Base-by-base conservation (phyloP, 345 rosid species). In the Abelmoschus esculentus region DNA sequence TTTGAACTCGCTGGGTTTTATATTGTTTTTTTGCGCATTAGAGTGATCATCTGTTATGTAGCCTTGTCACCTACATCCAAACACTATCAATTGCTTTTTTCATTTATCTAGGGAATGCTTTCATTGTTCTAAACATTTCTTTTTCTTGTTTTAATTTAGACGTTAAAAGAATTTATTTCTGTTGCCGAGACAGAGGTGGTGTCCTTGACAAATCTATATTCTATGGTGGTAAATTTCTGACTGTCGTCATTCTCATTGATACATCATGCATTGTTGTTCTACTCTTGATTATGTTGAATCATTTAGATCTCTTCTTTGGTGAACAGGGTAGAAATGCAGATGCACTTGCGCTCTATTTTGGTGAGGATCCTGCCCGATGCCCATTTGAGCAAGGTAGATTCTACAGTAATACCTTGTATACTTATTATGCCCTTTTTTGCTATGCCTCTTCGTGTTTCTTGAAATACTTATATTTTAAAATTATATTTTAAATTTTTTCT, bases 311-410 rank as follows among this genome's bases (percentile, higher is more conserved):
- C 38, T 32, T 26, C 5, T 73, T 53, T 56, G 69, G 71, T 81
- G 80, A 67, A 71, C 90, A 96, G 99, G 99, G 98, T 74, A 87
- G 90, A 75, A 92, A 92, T 83, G 99, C 99, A 57, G 97, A 96
- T 87, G 96, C 93, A 69, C 98, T 96, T 79, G 98, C 90, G 7
- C 80, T 84, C 69, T 96, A 96, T 70, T 96, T 96, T 75, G 91
- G 92, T 6, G 99, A 96, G 87, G 99, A 96, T 86, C 99, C 99
- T 11, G 90, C 87, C 26, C 88, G 90, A 22, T 92, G 89, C 77
- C 99, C 93, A 0, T 92, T 92, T 84, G 99, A 96, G 79, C 99
- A 96, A 92, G 99, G 99, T 89, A 82, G 63, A 75, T 46, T 56
- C 28, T 15, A 22, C 46, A 54, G 75, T 74, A 5, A 56, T 61